These are phyloP conservation scores for Colletotrichum sp. DNA, from an alignment of 2,329 filamentous ascomycete species.

Conservation along the genomic window DNA sequence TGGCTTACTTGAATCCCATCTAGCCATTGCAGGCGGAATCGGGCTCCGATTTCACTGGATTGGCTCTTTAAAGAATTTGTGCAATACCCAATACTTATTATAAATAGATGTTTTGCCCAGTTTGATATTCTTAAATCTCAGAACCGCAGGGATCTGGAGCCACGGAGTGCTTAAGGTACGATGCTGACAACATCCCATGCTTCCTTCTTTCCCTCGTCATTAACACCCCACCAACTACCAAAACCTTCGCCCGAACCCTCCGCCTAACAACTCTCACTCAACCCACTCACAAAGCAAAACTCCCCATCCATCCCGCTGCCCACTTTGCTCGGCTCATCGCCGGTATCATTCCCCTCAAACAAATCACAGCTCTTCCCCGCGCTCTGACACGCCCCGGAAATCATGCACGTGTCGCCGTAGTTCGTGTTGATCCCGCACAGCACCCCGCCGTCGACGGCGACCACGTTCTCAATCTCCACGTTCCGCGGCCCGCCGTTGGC, in stretches of 20 bases:
- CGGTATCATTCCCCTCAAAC: conserved; percentile 38
- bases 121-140: not conserved
- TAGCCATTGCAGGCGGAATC: too few relatives aligned
- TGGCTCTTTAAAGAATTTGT: not conserved
- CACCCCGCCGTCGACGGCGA: conserved; percentile 34
- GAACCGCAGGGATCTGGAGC: not conserved
- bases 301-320: conserved; percentile 38
- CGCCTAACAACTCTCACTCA: conserved; percentile 2
- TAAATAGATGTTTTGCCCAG: not conserved
- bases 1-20: not conserved
- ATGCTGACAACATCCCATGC: not conserved
- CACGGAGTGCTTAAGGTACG: not conserved
- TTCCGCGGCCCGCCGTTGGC: conserved; percentile 33
- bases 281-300: conserved; percentile 5
- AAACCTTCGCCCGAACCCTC: not conserved
- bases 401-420: conserved; percentile 26
- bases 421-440: conserved; percentile 39
- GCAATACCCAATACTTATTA: not conserved
- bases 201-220: not conserved
- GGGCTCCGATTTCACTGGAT: not conserved
- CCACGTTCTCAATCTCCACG: conserved; percentile 39
- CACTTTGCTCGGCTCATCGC: conserved; percentile 39
- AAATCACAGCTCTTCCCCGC: conserved; percentile 10
- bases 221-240: not conserved
- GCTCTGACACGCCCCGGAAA: conserved; percentile 18